Base-by-base conservation (phyloP, 106 monocot species). In the Allium cepa region DNA sequence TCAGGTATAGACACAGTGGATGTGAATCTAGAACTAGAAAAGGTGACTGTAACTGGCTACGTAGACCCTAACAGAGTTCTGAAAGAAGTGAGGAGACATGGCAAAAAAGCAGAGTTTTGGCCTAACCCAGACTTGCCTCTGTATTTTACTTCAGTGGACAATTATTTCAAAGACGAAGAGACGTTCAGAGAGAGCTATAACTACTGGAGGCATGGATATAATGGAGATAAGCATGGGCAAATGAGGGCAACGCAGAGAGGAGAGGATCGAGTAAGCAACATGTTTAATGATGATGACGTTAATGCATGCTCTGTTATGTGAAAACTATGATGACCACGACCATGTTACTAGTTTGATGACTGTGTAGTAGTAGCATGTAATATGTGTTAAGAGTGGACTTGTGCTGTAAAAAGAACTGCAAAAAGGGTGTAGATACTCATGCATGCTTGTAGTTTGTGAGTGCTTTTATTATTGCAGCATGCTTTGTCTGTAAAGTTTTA, bases 61-160 rank as follows among this genome's bases (percentile, higher is more conserved):
- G 75, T 95, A 4, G 91, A 95, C 68, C 78, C 77, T 64, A 83
- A 78, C 69, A 90, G 79, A 67, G 85, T 95, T 55, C 67, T 95
- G 55, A 95, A 95, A 73, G 80, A 77, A 67, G 91, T 95, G 67
- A 48, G 94, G 46, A 72, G 91, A 60, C 75, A 71, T 50, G 91
- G 94, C 13, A 95, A 88, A 76, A 90, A 88, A 72, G 94, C 94
- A 17, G 94, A 95, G 81, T 91, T 91, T 81, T 91, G 94, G 94
- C 94, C 94, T 0, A 85, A 81, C 75, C 90, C 87, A 0, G 81
- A 79, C 67, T 36, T 75, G 36, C 91, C 94, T 0, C 62, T 76
- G 11, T 76, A 82, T 77, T 90, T 90, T 90, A 90, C 94, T 7
- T 68, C 84, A 7, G 66, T 63, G 0, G 59, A 57, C 4, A 57